Percentiles rank a stretch among this genome's conserved stretches.
Evolutionary conservation across 352 stramenopile species (phyloP).

Genomic region (Phytopythium helicoides): DNA sequence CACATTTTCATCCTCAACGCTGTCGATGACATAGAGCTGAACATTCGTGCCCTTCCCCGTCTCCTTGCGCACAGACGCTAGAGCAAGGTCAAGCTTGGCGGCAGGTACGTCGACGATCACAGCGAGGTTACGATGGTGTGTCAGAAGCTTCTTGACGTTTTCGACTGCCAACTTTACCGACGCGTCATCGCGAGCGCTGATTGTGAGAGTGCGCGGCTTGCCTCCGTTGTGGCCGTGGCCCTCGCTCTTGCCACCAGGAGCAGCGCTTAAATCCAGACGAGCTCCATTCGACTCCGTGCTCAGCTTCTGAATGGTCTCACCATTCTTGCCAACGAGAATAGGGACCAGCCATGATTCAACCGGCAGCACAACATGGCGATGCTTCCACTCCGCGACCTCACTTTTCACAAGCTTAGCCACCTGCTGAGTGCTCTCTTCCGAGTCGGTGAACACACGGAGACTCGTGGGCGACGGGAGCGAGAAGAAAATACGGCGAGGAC

Average conservation of each 20-base stretch:
- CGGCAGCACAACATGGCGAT: conserved; percentile 64
- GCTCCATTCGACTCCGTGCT: conserved; percentile 49
- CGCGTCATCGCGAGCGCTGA: conserved; percentile 63
- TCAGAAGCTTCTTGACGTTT: conserved; percentile 54
- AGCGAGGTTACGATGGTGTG: conserved; percentile 48
- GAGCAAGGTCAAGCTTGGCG: conserved; percentile 49
- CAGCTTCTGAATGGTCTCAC: conserved; percentile 79
- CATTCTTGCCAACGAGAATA: conserved; percentile 68
- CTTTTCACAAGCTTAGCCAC: conserved; percentile 45
- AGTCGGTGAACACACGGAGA: conserved; percentile 67
- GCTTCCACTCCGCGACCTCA: conserved; percentile 56
- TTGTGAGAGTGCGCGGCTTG: conserved; percentile 48
- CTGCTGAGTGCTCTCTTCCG: conserved; percentile 40
- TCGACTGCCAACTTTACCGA: conserved; percentile 53
- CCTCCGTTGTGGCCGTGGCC: conserved; percentile 18
- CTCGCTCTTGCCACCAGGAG: conserved; percentile 6
- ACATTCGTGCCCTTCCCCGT: conserved; percentile 26
- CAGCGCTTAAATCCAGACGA: conserved; percentile 49
- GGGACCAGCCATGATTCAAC: conserved; percentile 66
- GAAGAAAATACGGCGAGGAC: conserved; percentile 39
- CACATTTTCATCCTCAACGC: conserved; percentile 19
- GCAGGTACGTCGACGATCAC: conserved; percentile 41
- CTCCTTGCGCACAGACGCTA: conserved; percentile 44
- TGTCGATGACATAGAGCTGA: conserved; percentile 52
- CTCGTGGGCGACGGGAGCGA: conserved; percentile 52